Percentiles rank a stretch among this genome's conserved stretches.
phyloP scores from a whole-genome alignment of 345 rosid genomes.

The Salix viminalis region DNA sequence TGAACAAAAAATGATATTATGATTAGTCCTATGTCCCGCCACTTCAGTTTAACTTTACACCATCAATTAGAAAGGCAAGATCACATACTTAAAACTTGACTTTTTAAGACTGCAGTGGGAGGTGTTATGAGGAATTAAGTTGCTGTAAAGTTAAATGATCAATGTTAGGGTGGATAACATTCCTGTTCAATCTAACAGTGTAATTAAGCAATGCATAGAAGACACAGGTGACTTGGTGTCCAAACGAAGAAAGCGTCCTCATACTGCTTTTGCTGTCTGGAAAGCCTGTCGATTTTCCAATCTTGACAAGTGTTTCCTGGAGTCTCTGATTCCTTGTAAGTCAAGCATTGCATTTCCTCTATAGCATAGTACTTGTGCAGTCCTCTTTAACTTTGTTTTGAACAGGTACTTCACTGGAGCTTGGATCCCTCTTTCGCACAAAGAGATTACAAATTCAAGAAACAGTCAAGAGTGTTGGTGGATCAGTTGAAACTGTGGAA shows the following conservation, averaged over 20 bases:
- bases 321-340: constrained; percentile 67
- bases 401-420: constrained; percentile 52
- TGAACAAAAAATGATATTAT: no score
- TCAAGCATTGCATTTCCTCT: neutral
- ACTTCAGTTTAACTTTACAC: no score
- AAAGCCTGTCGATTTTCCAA: constrained; percentile 34
- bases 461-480: constrained; percentile 6
- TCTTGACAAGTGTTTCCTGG: constrained; percentile 34
- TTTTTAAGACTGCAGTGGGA: neutral
- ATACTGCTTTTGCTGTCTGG: constrained; percentile 38
- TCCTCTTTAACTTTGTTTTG: constrained; percentile 26
- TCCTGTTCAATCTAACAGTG: constrained; percentile 39
- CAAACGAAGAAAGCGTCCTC: constrained; percentile 45
- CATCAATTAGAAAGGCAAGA: no score
- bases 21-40: no score
- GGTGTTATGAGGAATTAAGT: neutral
- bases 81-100: no score
- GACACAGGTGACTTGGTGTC: constrained; percentile 58
- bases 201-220: constrained; percentile 43
- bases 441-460: constrained; percentile 19
- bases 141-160: neutral
- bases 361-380: neutral
- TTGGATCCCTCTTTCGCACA: constrained; percentile 37
- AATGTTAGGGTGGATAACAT: neutral
- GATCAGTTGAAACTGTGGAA: constrained; percentile 2